A percentile compares a stretch with the other conserved stretches of the same genome.
Conservation (phyloP, 441 rosid species). For the Mallotus japonicus region DNA sequence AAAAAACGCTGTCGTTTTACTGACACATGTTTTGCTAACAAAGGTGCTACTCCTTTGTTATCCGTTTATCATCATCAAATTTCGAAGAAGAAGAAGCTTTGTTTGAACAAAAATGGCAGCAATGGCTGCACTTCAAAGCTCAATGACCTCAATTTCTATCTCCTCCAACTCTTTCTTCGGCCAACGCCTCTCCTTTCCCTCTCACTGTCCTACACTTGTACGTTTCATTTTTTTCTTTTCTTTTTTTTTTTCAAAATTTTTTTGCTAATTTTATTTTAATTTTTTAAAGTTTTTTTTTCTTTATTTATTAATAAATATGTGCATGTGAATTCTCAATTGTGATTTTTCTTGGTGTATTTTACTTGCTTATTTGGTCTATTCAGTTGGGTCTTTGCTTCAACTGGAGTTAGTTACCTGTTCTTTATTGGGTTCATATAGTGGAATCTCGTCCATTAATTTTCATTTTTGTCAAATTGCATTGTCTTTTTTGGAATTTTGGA, state of each 20-base stretch:
- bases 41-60: background rate
- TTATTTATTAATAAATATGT: background rate
- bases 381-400: no score
- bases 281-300: background rate
- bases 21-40: no score
- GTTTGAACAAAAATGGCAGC: constrained; percentile 76
- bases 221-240: constrained; percentile 11
- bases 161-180: constrained; percentile 69
- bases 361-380: no score
- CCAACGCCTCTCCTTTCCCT: constrained; percentile 53
- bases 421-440: no score
- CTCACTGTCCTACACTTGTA: constrained; percentile 41
- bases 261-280: background rate
- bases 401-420: no score
- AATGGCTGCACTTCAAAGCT: constrained; percentile 72
- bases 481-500: background rate
- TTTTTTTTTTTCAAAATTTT: background rate
- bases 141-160: constrained; percentile 66
- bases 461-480: constrained; percentile 1
- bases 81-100: constrained; percentile 24
- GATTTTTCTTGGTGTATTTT: background rate
- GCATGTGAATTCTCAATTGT: constrained; percentile 5
- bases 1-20: no score
- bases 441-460: background rate
- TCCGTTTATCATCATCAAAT: constrained; percentile 7